These are phyloP conservation scores for Graphilbum sp. DNA, from an alignment of 2,329 filamentous ascomycete genomes.

Conservation along the genomic window DNA sequence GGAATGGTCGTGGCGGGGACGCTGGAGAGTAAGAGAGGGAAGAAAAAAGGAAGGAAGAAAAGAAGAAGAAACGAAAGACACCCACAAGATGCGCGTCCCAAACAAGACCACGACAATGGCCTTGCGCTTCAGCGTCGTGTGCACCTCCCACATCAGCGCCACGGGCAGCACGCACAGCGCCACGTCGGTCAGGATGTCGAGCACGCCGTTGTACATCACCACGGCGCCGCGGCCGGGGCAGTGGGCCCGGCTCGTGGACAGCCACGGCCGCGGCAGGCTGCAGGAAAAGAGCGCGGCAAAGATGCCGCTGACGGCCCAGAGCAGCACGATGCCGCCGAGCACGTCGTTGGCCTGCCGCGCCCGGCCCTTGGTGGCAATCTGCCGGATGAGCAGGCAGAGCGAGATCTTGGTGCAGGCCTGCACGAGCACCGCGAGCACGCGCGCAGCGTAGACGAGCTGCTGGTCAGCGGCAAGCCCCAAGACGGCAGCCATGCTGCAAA, in stretches of 20 bases:
- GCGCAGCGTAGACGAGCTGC: not conserved
- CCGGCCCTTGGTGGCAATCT: not conserved
- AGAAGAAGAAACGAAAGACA: too few relatives aligned
- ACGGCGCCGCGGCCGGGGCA: slow-evolving; percentile 4
- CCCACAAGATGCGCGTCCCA: slow-evolving; percentile 3
- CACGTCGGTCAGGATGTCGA: slow-evolving; percentile 7
- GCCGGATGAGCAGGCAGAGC: slow-evolving; percentile 1
- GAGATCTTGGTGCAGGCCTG: slow-evolving; percentile 2
- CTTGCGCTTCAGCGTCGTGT: slow-evolving; percentile 3
- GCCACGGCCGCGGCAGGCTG: slow-evolving; percentile 22
- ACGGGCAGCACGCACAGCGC: slow-evolving; percentile 5
- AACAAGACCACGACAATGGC: slow-evolving; percentile 1
- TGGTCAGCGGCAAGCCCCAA: not conserved
- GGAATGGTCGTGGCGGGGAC: slow-evolving; percentile 3
- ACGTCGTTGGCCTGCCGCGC: not conserved
- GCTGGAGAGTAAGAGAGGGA: not conserved
- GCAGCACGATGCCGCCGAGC: not conserved
- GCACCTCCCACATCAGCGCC: slow-evolving; percentile 7
- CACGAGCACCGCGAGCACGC: not conserved
- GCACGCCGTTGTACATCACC: slow-evolving; percentile 5
- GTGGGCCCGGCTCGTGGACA: not conserved
- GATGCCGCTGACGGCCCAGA: slow-evolving; percentile 17
- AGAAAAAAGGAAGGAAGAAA: too few relatives aligned
- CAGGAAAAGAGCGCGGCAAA: slow-evolving; percentile 17
- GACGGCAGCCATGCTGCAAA: too few relatives aligned